These are phyloP conservation scores for Aphanomyces astaci DNA, from an alignment of 352 stramenopile genomes.

Conservation along the genomic window DNA sequence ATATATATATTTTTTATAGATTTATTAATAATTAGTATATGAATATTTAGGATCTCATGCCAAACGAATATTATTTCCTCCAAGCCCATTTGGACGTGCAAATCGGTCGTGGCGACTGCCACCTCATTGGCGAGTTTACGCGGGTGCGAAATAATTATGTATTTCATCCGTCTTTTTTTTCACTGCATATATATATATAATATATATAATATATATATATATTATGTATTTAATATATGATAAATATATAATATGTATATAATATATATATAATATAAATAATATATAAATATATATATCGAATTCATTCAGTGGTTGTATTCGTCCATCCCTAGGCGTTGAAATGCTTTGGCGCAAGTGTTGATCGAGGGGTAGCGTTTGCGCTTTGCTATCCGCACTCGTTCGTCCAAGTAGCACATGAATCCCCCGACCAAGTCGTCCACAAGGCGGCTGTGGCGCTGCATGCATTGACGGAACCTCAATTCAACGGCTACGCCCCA, in stretches of 20 bases:
- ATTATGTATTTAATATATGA: no score
- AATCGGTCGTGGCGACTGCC: slow-evolving; percentile 62
- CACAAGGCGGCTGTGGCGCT: slow-evolving; percentile 15
- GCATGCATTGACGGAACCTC: neutral
- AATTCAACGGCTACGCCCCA: slow-evolving; percentile 16
- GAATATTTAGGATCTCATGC: slow-evolving; percentile 82
- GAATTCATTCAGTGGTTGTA: neutral
- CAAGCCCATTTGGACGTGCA: slow-evolving; percentile 72
- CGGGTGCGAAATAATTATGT: slow-evolving; percentile 37
- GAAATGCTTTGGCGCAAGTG: slow-evolving; percentile 6
- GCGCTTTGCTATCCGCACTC: slow-evolving; percentile 2
- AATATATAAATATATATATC: no score
- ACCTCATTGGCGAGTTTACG: slow-evolving; percentile 61
- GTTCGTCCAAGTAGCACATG: neutral
- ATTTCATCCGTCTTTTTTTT: no score
- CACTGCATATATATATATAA: no score
- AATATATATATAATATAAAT: no score
- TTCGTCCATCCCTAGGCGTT: slow-evolving; percentile 4
- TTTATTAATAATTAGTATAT: neutral
- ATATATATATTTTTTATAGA: neutral
- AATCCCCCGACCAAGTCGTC: neutral
- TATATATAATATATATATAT: no score
- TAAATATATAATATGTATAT: no score
- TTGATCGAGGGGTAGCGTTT: slow-evolving; percentile 14
- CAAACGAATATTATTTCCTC: slow-evolving; percentile 88